Conservation (phyloP, 2,329 filamentous ascomycete genomes). For the Domatiomyces globalis region DNA sequence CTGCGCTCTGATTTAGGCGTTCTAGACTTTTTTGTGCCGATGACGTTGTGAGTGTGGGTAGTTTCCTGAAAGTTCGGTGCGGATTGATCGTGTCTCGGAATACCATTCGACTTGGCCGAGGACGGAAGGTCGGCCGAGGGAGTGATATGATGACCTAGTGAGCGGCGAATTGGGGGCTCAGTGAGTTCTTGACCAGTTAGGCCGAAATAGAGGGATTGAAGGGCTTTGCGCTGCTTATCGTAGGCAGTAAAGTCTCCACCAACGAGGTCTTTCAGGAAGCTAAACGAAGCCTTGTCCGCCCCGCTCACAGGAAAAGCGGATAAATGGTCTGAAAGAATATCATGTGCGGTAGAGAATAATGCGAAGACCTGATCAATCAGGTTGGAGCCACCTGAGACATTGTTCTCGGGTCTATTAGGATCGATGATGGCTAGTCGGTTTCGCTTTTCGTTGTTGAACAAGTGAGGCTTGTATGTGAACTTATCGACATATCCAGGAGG, state of each 20-base stretch:
- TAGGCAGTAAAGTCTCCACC: constrained; percentile 70
- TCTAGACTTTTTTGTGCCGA: constrained; percentile 1
- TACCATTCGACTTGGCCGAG: not conserved
- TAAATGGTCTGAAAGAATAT: constrained; percentile 46
- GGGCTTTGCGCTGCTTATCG: constrained; percentile 49
- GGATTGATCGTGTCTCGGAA: not conserved
- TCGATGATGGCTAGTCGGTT: constrained; percentile 77
- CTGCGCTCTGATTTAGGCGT: constrained; percentile 4
- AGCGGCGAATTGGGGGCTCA: not conserved
- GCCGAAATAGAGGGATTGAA: constrained; percentile 35
- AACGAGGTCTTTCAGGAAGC: constrained; percentile 58
- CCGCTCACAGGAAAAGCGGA: constrained; percentile 21
- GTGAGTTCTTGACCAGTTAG: not conserved
- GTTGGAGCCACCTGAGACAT: constrained; percentile 74
- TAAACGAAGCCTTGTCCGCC: constrained; percentile 22
- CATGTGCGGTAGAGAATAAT: constrained; percentile 54
- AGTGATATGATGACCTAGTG: not conserved
- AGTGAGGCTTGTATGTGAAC: constrained; percentile 25
- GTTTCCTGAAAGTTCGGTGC: not conserved
- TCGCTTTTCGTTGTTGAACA: constrained; percentile 39
- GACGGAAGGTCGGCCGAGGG: not conserved
- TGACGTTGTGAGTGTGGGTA: not conserved
- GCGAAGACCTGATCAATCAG: constrained; percentile 53
- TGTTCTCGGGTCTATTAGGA: constrained; percentile 71
- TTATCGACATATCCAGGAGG: constrained; percentile 65